Evolutionary conservation across 2,329 filamentous ascomycete species (phyloP).

Genomic region (Colletotrichum limetticola): DNA sequence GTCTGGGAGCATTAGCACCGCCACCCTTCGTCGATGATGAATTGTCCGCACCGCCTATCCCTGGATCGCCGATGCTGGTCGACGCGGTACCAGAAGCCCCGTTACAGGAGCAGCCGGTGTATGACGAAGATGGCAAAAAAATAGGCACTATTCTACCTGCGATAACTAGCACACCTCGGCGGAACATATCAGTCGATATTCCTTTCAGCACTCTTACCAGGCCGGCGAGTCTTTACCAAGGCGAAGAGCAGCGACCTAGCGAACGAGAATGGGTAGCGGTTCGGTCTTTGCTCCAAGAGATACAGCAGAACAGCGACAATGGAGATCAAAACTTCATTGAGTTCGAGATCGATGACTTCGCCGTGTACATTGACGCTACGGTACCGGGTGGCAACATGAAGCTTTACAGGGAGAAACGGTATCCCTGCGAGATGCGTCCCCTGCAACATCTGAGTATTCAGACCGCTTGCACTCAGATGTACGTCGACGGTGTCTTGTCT

Average conservation of each 20-base stretch:
- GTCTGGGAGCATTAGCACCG: background rate
- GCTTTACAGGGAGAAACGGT: background rate
- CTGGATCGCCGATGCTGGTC: background rate
- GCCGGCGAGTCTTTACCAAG: constrained; percentile 36
- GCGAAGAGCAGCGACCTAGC: constrained; percentile 38
- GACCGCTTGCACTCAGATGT: constrained; percentile 50
- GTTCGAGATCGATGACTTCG: constrained; percentile 67
- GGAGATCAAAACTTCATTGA: constrained; percentile 51
- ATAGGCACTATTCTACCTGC: background rate
- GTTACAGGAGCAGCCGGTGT: background rate
- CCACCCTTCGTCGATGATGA: background rate
- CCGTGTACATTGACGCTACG: constrained; percentile 59
- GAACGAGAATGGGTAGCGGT: constrained; percentile 46
- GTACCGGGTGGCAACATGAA: constrained; percentile 37
- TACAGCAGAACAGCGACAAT: constrained; percentile 12
- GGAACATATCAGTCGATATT: constrained; percentile 9
- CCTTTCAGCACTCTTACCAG: constrained; percentile 20
- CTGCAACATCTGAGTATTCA: constrained; percentile 61
- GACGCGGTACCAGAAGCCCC: background rate
- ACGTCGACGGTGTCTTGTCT: constrained; percentile 70
- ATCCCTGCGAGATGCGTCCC: constrained; percentile 61
- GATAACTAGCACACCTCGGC: background rate
- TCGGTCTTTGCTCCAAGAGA: constrained; percentile 40
- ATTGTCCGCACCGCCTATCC: too few relatives aligned
- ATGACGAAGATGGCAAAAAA: background rate